A percentile compares a stretch with the other conserved stretches of the same genome.
These are phyloP conservation scores for Terfezia boudieri DNA, from an alignment of 495 filamentous ascomycete genomes.

Conservation along the genomic window DNA sequence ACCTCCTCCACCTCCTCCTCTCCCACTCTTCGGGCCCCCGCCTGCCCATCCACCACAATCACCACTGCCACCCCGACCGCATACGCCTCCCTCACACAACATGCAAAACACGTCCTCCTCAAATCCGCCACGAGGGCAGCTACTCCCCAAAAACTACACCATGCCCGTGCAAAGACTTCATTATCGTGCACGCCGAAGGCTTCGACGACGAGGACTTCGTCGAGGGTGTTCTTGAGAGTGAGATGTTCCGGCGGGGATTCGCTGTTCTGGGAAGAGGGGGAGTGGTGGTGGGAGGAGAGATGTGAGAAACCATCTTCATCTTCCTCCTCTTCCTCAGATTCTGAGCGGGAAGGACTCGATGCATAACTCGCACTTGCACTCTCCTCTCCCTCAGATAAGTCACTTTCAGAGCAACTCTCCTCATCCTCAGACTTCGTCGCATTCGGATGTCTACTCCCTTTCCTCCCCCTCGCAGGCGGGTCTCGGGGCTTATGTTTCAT, in stretches of 20 bases:
- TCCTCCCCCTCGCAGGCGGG: background rate
- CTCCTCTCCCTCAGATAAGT: too few species aligned
- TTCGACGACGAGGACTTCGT: conserved; percentile 44
- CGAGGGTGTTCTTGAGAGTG: conserved; percentile 21
- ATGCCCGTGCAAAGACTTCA: conserved; percentile 49
- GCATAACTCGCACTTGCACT: background rate
- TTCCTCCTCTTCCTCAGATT: conserved; percentile 1
- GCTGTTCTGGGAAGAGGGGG: background rate
- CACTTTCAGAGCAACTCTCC: background rate
- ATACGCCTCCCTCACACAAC: conserved; percentile 47
- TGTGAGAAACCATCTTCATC: background rate
- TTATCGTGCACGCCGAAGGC: conserved; percentile 48
- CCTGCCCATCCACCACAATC: conserved; percentile 34
- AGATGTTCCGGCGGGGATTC: background rate
- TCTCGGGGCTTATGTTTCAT: conserved; percentile 3
- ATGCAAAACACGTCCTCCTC: conserved; percentile 45
- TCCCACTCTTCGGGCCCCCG: background rate
- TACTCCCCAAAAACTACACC: conserved; percentile 48
- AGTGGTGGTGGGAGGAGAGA: background rate
- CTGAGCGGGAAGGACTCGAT: conserved; percentile 6
- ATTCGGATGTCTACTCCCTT: too few species aligned
- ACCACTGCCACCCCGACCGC: conserved; percentile 46
- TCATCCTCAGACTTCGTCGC: conserved; percentile 2
- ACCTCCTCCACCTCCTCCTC: conserved; percentile 23
- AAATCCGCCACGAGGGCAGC: conserved; percentile 43